phyloP scores from a whole-genome alignment of 1,139 yeast species.

The Saccharomycopsis crataegensis region DNA sequence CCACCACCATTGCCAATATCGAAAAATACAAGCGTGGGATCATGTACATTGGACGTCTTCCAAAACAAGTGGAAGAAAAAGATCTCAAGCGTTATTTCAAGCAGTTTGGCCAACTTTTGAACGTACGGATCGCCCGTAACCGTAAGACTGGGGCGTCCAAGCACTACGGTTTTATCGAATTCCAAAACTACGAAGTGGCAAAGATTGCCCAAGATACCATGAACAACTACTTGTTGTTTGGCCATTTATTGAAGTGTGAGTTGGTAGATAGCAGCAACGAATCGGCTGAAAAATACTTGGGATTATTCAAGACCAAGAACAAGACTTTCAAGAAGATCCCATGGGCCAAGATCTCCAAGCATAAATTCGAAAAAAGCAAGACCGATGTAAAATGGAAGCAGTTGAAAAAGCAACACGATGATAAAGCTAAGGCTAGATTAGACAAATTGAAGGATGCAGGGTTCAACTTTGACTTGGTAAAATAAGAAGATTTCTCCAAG shows the following conservation, averaged over 20 bases:
- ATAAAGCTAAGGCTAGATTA: conserved; percentile 32
- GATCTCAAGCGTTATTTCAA: conserved; percentile 69
- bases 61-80: conserved; percentile 82
- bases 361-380: conserved; percentile 51
- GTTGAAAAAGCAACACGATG: conserved; percentile 43
- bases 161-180: conserved; percentile 90
- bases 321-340: conserved; percentile 52
- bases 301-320: conserved; percentile 39
- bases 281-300: conserved; percentile 27
- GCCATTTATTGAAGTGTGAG: conserved; percentile 71
- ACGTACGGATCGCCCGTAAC: conserved; percentile 78
- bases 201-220: conserved; percentile 86
- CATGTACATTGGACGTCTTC: conserved; percentile 84
- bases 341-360: conserved; percentile 49
- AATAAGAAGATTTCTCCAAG: neutral
- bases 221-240: conserved; percentile 87
- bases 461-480: conserved; percentile 23
- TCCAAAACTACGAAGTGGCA: conserved; percentile 68
- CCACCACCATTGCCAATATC: conserved; percentile 23
- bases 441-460: conserved; percentile 28
- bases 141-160: conserved; percentile 87
- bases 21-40: conserved; percentile 45
- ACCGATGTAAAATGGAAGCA: conserved; percentile 53
- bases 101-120: conserved; percentile 81
- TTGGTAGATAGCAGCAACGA: conserved; percentile 36